Evolutionary conservation across 345 rosid species (phyloP).

Genomic region (Punica granatum): DNA sequence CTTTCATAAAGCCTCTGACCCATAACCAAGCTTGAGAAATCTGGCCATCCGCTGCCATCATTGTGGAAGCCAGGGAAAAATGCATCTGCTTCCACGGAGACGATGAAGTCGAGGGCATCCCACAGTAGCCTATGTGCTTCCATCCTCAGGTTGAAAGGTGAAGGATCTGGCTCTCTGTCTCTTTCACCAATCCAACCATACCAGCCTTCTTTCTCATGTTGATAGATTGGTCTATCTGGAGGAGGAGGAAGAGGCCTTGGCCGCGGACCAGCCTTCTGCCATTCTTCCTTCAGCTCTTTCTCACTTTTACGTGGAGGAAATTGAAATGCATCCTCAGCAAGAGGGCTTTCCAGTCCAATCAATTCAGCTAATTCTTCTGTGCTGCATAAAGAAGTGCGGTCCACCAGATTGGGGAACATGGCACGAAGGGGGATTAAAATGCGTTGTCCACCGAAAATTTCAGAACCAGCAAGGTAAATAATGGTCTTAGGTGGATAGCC

Average conservation of each 20-base stretch:
- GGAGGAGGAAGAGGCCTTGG: conserved; percentile 99
- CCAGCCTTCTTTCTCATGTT: conserved; percentile 98
- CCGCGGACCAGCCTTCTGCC: conserved; percentile 94
- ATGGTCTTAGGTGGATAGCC: conserved; percentile 83
- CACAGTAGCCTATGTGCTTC: conserved; percentile 88
- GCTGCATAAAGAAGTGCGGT: conserved; percentile 74
- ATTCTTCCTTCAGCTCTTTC: conserved; percentile 64
- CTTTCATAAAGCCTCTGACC: conserved; percentile 93
- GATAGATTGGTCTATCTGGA: conserved; percentile 87
- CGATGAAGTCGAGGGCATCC: conserved; percentile 93
- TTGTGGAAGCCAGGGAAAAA: conserved; percentile 83
- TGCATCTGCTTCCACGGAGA: conserved; percentile 89
- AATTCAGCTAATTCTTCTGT: conserved; percentile 59
- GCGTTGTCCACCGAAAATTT: conserved; percentile 94
- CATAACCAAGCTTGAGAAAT: conserved; percentile 93
- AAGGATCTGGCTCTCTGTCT: conserved; percentile 74
- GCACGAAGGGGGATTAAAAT: conserved; percentile 85
- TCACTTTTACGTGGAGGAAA: conserved; percentile 52
- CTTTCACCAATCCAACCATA: conserved; percentile 88
- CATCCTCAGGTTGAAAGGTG: conserved; percentile 65
- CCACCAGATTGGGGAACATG: conserved; percentile 72
- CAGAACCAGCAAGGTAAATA: conserved; percentile 90
- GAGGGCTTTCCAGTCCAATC: conserved; percentile 75
- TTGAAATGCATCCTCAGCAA: conserved; percentile 37
- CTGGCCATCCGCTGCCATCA: conserved; percentile 85